A percentile compares a stretch with the other conserved stretches of the same genome.
Conservation (phyloP, 208 protist genomes). For the Leishmania gerbilli region DNA sequence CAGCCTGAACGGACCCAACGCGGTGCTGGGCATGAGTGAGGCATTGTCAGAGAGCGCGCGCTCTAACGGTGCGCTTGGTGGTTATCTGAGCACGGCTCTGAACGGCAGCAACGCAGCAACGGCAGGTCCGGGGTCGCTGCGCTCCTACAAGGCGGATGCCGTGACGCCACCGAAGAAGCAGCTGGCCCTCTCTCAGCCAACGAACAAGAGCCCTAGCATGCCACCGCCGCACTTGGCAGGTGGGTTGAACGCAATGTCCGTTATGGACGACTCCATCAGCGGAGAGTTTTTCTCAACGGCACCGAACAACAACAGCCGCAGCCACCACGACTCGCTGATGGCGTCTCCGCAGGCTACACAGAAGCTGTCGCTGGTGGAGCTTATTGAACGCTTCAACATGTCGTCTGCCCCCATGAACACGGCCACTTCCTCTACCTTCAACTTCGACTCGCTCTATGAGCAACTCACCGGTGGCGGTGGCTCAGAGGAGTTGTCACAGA, state of each 20-base stretch:
- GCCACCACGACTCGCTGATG: slow-evolving; percentile 36
- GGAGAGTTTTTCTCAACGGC: slow-evolving; percentile 32
- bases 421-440: slow-evolving; percentile 21
- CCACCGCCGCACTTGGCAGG: background rate
- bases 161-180: slow-evolving; percentile 37
- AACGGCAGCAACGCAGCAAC: background rate
- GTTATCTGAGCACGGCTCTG: slow-evolving; percentile 24
- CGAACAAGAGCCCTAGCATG: slow-evolving; percentile 27
- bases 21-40: slow-evolving; percentile 15
- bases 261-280: slow-evolving; percentile 20
- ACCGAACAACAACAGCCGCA: slow-evolving; percentile 14
- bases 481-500: slow-evolving; percentile 25
- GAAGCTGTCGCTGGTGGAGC: slow-evolving; percentile 49
- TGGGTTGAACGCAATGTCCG: background rate
- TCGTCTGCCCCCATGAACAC: slow-evolving; percentile 13
- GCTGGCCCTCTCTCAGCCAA: slow-evolving; percentile 24
- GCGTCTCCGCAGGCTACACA: slow-evolving; percentile 49
- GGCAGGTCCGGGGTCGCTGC: slow-evolving; percentile 4
- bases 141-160: slow-evolving; percentile 12
- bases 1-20: slow-evolving; percentile 29
- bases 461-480: slow-evolving; percentile 42
- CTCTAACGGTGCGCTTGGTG: slow-evolving; percentile 12
- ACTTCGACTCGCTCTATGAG: slow-evolving; percentile 60
- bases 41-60: slow-evolving; percentile 12
- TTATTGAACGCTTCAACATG: slow-evolving; percentile 48